Percentiles rank a stretch among this genome's conserved stretches.
Conservation (phyloP, 805 yeast genomes). For the Pichia heedii region DNA sequence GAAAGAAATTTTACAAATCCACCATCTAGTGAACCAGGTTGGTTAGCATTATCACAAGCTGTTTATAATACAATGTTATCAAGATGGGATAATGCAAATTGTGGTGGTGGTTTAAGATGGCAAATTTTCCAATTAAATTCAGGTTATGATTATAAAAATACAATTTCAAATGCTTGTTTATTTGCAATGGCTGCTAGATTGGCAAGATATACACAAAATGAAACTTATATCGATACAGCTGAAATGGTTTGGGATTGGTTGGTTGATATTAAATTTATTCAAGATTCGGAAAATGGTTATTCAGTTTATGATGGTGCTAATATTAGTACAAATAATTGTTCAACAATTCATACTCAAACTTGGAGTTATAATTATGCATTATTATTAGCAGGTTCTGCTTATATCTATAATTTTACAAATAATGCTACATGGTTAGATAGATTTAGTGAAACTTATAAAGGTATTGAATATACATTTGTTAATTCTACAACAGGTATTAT, state of each 20-base stretch:
- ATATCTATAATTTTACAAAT: conserved; percentile 53
- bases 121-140: conserved; percentile 84
- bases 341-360: conserved; percentile 38
- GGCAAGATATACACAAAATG: conserved; percentile 69
- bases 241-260: conserved; percentile 69
- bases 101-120: conserved; percentile 84
- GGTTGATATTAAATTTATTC: conserved; percentile 16
- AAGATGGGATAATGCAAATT: conserved; percentile 61
- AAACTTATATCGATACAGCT: conserved; percentile 64
- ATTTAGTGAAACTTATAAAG: conserved; percentile 29
- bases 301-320: conserved; percentile 52
- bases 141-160: conserved; percentile 79
- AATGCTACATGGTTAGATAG: conserved; percentile 35
- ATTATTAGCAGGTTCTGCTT: conserved; percentile 59
- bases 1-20: conserved; percentile 79
- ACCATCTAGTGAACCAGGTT: conserved; percentile 33
- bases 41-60: conserved; percentile 78
- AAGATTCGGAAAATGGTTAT: conserved; percentile 25
- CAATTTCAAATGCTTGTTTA: conserved; percentile 79
- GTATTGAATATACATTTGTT: conserved; percentile 37
- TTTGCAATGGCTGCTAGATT: conserved; percentile 77
- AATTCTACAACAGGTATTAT: conserved; percentile 34
- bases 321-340: conserved; percentile 35
- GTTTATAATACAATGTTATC: conserved; percentile 76
- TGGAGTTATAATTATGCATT: conserved; percentile 73